Conservation (phyloP, 352 stramenopile species). For the Globisporangium nagaii region DNA sequence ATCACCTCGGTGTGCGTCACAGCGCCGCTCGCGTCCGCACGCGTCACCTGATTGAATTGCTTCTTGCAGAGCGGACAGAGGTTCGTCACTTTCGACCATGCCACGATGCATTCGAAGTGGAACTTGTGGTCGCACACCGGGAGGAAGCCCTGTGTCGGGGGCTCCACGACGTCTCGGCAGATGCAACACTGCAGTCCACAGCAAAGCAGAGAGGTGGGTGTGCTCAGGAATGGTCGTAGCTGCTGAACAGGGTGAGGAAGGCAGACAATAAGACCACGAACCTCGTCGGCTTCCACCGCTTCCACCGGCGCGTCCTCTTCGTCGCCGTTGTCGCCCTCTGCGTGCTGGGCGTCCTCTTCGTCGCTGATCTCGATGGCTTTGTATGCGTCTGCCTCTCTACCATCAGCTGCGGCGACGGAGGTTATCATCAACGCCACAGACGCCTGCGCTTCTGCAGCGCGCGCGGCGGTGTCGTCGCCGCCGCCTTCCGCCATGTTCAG, state of each 20-base stretch:
- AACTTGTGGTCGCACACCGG: conserved; percentile 72
- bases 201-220: too few relatives aligned
- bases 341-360: conserved; percentile 12
- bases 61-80: conserved; percentile 78
- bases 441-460: not conserved
- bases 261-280: conserved; percentile 9
- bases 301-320: conserved; percentile 23
- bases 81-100: conserved; percentile 81
- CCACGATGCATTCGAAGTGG: conserved; percentile 80
- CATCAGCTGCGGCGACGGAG: too few relatives aligned
- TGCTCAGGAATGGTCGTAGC: too few relatives aligned
- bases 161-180: conserved; percentile 64
- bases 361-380: conserved; percentile 3
- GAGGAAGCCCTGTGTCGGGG: conserved; percentile 48
- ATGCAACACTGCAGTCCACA: conserved; percentile 58
- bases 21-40: conserved; percentile 27
- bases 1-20: conserved; percentile 34
- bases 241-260: too few relatives aligned
- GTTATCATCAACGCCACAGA: too few relatives aligned
- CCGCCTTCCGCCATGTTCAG: not conserved
- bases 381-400: not conserved
- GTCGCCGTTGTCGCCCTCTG: conserved; percentile 9
- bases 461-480: not conserved
- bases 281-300: conserved; percentile 29
- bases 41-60: conserved; percentile 56